These are phyloP conservation scores for Phytophthora kernoviae DNA, from an alignment of 352 stramenopile genomes.

Conservation along the genomic window DNA sequence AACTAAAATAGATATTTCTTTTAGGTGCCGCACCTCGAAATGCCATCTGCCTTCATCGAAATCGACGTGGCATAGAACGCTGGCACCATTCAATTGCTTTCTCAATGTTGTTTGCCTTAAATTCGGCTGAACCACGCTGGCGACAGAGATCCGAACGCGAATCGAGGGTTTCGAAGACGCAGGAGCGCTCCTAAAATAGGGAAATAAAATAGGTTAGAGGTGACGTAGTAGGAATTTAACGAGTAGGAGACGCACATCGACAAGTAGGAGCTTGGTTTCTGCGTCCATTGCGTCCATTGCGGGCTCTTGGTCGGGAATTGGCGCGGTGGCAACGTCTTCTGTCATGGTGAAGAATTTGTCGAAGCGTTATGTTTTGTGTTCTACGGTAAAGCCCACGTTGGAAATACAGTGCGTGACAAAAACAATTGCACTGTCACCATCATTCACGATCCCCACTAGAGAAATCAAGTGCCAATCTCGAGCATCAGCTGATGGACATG, in stretches of 20 bases:
- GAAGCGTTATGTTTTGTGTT: too few species aligned
- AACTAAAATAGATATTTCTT: background rate
- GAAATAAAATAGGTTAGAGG: background rate
- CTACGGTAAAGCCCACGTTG: too few species aligned
- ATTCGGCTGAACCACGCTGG: constrained; percentile 61
- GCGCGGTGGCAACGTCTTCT: too few species aligned
- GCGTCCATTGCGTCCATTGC: constrained; percentile 31
- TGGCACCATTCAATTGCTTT: constrained; percentile 74
- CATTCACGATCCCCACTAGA: too few species aligned
- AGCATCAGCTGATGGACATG: too few species aligned
- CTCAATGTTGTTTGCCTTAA: constrained; percentile 54
- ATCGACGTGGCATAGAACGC: constrained; percentile 78
- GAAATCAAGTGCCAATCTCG: background rate
- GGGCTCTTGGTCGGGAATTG: too few species aligned
- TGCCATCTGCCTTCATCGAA: constrained; percentile 88
- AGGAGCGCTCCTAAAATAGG: constrained; percentile 86
- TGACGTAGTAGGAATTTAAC: background rate
- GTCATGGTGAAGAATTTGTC: too few species aligned
- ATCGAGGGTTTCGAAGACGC: constrained; percentile 85
- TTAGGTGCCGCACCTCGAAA: constrained; percentile 59
- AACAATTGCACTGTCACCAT: too few species aligned
- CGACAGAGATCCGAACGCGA: constrained; percentile 68
- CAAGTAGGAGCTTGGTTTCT: constrained; percentile 41
- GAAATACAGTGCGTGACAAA: too few species aligned
- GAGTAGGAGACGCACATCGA: constrained; percentile 24